phyloP scores from a whole-genome alignment of 352 stramenopile genomes.

The Poterioochromonas sp. region DNA sequence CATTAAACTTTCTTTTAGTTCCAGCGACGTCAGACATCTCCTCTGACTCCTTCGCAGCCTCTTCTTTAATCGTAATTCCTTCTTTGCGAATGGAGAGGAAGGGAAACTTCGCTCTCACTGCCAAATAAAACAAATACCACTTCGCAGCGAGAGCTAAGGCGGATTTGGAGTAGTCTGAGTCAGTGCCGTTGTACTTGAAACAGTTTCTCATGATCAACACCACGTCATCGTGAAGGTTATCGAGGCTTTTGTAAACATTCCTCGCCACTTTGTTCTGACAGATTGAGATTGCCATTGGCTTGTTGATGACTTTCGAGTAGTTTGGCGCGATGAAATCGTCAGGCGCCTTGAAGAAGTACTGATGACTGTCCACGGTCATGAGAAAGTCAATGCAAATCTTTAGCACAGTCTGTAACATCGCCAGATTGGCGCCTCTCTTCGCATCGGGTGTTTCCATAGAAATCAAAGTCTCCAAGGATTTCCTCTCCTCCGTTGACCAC shows the following conservation, averaged over 20 bases:
- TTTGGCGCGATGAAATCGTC: background rate
- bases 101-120: background rate
- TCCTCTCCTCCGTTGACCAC: too few relatives aligned
- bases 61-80: background rate
- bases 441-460: too few relatives aligned
- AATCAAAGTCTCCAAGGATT: too few relatives aligned
- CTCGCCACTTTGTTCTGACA: background rate
- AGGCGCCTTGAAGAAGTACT: background rate
- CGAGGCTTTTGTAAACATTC: background rate
- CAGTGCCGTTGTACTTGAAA: background rate
- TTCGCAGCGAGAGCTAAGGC: background rate
- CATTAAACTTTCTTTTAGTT: background rate
- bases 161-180: background rate
- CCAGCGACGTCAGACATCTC: background rate
- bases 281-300: background rate
- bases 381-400: background rate
- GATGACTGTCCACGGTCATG: background rate
- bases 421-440: too few relatives aligned
- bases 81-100: background rate
- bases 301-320: background rate
- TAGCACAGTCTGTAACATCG: too few relatives aligned
- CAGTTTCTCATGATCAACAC: background rate
- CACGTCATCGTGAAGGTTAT: background rate
- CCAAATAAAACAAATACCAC: background rate
- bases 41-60: background rate